Evolutionary conservation across 1,139 yeast genomes (phyloP).

Genomic region (Dujonia santamariae): DNA sequence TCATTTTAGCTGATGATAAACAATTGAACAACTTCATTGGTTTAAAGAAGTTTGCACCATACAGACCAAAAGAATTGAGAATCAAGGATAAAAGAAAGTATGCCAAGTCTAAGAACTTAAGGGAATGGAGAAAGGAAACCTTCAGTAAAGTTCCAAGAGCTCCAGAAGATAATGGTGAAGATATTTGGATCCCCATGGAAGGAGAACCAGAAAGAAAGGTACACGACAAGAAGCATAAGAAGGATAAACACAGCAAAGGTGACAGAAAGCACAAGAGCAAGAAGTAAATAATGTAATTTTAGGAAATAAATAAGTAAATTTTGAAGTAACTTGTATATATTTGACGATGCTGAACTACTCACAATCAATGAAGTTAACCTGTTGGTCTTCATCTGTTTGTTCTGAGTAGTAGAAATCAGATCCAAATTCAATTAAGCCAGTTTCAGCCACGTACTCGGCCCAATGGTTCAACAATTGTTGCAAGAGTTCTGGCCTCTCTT

Average conservation of each 20-base stretch:
- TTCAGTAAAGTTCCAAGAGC: constrained; percentile 64
- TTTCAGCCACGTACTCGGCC: constrained; percentile 53
- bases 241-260: constrained; percentile 8
- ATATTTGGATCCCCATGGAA: constrained; percentile 35
- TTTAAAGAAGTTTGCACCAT: constrained; percentile 90
- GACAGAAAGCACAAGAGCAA: constrained; percentile 1
- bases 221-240: constrained; percentile 13
- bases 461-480: constrained; percentile 44
- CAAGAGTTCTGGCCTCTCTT: constrained; percentile 27
- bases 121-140: constrained; percentile 87
- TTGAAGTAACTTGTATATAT: background rate
- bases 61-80: constrained; percentile 71
- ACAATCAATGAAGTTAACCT: constrained; percentile 7
- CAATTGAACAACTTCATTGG: constrained; percentile 83
- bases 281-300: constrained; percentile 1
- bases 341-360: background rate
- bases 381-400: constrained; percentile 7
- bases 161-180: constrained; percentile 28
- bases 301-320: background rate
- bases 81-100: constrained; percentile 80
- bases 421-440: constrained; percentile 45
- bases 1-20: constrained; percentile 83
- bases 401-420: constrained; percentile 8
- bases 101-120: constrained; percentile 75
- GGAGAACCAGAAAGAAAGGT: constrained; percentile 4